Evolutionary conservation across 139 green algal genomes (phyloP).

Genomic region (Chlamydomonas sphaeroides): DNA sequence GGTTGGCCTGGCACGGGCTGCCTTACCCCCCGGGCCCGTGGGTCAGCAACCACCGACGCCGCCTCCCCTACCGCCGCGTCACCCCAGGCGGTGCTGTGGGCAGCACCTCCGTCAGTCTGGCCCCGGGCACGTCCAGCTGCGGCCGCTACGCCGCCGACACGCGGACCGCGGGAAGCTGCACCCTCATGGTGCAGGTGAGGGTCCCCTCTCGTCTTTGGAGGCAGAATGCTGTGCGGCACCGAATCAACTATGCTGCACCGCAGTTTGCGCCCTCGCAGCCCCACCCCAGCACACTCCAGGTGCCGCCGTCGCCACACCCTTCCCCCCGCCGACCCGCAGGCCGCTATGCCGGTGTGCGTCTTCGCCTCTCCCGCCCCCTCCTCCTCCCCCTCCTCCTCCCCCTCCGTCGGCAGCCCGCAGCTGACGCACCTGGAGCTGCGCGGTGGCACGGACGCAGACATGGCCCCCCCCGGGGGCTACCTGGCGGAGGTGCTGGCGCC

Average conservation of each 20-base stretch:
- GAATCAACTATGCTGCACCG: too few relatives aligned
- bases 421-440: slow-evolving; percentile 62
- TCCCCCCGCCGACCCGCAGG: too few relatives aligned
- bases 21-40: too few relatives aligned
- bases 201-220: too few relatives aligned
- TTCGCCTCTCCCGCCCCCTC: not conserved
- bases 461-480: slow-evolving; percentile 82
- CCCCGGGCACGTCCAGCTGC: slow-evolving; percentile 42
- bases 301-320: too few relatives aligned
- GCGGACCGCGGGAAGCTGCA: slow-evolving; percentile 80
- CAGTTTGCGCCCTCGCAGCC: too few relatives aligned
- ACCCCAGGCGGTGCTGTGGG: slow-evolving; percentile 31
- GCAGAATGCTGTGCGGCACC: too few relatives aligned
- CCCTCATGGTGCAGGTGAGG: slow-evolving; percentile 62
- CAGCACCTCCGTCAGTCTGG: slow-evolving; percentile 42
- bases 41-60: too few relatives aligned
- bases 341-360: slow-evolving; percentile 24
- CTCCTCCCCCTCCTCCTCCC: not conserved
- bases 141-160: slow-evolving; percentile 69
- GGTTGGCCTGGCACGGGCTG: too few relatives aligned
- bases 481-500: slow-evolving; percentile 79
- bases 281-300: too few relatives aligned
- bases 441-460: slow-evolving; percentile 82
- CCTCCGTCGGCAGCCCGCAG: too few relatives aligned
- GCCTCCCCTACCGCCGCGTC: too few relatives aligned